Base-by-base conservation (phyloP, 768 basidiomycete genomes). In the Lactarius indigo region DNA sequence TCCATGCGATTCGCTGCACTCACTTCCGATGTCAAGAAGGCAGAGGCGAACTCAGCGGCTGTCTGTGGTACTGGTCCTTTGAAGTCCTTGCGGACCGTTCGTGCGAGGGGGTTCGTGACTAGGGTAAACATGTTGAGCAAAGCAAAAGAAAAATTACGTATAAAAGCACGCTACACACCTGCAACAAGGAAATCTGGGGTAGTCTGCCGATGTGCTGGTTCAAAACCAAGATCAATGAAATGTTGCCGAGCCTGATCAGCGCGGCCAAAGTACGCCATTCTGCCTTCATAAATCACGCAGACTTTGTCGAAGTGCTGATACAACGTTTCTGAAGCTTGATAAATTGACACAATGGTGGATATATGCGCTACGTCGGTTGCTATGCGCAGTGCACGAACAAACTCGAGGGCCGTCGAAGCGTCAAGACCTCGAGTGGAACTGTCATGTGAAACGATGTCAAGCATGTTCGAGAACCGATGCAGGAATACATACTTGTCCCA, bases 241-340 rank as follows among this genome's bases (percentile, higher is more conserved):
- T 92, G 91, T 66, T 85, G 78, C 59, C 84, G 79, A 0, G 91
- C 92, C 65, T 83, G 76, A 56, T 81, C 76, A 2, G 86, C 85
- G 7, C 84, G 84, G 2, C 92, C 92, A 64, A 84, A 93, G 78
- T 88, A 94, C 31, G 85, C 86, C 82, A 89, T 87, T 41, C 80
- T 78, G 4, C 91, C 89, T 65, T 88, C 88, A 76, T 88, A 84
- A 72, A 94, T 82, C 41, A 93, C 84, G 73, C 88, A 87, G 39
- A 93, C 89, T 74, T 92, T 91, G 80, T 92, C 90, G 73, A 93
- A 94, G 52, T 82, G 78, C 26, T 82, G 65, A 65, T 86, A 88
- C 0, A 89, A 73, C 2, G 80, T 80, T 73, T 93, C 90, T 59
- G 88, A 87, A 9, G 90, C 92, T 76, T 94, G 92, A 76, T 94